Percentiles rank a stretch among this genome's conserved stretches.
phyloP scores from a whole-genome alignment of 2,329 filamentous ascomycete genomes.

The Epichloe gansuensis region DNA sequence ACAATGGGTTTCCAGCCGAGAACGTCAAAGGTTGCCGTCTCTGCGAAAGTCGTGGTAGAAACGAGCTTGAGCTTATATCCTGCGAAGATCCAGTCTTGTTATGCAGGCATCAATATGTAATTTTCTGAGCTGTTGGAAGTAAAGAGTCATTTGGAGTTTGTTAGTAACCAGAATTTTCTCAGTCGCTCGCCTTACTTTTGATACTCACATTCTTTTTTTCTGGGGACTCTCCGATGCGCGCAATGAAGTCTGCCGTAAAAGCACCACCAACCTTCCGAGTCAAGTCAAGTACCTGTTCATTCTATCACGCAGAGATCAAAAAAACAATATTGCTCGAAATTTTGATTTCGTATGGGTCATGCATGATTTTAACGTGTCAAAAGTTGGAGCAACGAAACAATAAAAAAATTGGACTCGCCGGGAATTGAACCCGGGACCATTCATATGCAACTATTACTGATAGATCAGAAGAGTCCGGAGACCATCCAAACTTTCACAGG shows the following conservation, averaged over 20 bases:
- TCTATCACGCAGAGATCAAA: too few relatives aligned
- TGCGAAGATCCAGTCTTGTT: not conserved
- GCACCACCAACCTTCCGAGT: not conserved
- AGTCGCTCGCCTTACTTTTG: not conserved
- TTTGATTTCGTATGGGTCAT: not conserved
- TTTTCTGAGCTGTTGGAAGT: not conserved
- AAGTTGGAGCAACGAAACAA: too few relatives aligned
- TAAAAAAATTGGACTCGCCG: constrained; percentile 5
- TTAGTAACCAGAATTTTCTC: not conserved
- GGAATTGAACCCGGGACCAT: constrained; percentile 9
- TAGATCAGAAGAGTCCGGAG: not conserved
- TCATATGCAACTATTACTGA: constrained; percentile 8
- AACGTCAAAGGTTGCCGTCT: too few relatives aligned
- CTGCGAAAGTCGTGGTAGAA: too few relatives aligned
- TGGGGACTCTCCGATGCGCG: not conserved
- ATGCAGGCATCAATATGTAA: not conserved
- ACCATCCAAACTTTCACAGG: constrained; percentile 4
- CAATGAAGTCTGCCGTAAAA: not conserved
- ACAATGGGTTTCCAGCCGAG: not conserved
- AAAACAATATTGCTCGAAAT: too few relatives aligned
- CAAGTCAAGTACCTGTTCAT: too few relatives aligned
- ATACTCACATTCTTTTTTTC: not conserved
- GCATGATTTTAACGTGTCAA: not conserved
- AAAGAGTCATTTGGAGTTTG: not conserved
- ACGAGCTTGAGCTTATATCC: not conserved